Evolutionary conservation across 805 yeast species (phyloP).

Genomic region (Kodamaea hsintzibuensis): DNA sequence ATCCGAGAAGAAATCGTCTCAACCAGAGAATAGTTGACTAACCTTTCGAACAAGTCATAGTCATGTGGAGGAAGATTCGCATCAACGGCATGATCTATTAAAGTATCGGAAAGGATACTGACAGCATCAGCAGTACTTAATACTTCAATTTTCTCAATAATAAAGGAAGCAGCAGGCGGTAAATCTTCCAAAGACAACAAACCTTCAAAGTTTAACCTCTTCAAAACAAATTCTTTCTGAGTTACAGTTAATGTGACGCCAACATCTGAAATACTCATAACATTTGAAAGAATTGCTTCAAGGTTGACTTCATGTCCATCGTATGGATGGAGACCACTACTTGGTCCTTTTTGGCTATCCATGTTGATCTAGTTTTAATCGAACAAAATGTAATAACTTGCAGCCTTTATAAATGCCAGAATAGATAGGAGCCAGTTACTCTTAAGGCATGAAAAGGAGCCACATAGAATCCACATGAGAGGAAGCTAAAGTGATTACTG

Average conservation of each 20-base stretch:
- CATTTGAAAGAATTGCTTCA: constrained; percentile 22
- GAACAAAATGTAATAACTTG: too few species aligned
- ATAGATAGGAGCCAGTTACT: too few species aligned
- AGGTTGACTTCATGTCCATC: constrained; percentile 14
- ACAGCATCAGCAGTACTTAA: constrained; percentile 41
- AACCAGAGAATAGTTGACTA: constrained; percentile 11
- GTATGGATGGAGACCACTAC: too few species aligned
- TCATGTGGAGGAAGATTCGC: constrained; percentile 45
- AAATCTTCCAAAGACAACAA: constrained; percentile 32
- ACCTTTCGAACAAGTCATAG: constrained; percentile 29
- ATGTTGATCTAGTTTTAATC: too few species aligned
- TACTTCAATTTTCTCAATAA: constrained; percentile 29
- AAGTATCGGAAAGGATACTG: constrained; percentile 38
- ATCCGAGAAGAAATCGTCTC: too few species aligned
- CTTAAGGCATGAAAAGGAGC: too few species aligned
- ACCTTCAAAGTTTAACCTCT: constrained; percentile 26
- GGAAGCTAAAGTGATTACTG: too few species aligned
- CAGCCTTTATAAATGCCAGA: too few species aligned
- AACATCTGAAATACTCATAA: constrained; percentile 22
- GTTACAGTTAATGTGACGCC: constrained; percentile 24
- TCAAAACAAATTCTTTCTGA: constrained; percentile 30
- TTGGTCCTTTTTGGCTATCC: too few species aligned
- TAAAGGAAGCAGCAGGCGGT: constrained; percentile 30
- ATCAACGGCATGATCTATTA: constrained; percentile 46
- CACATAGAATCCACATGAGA: too few species aligned